phyloP scores from a whole-genome alignment of 129 eudicot genomes.

The Flaveria bidentis region DNA sequence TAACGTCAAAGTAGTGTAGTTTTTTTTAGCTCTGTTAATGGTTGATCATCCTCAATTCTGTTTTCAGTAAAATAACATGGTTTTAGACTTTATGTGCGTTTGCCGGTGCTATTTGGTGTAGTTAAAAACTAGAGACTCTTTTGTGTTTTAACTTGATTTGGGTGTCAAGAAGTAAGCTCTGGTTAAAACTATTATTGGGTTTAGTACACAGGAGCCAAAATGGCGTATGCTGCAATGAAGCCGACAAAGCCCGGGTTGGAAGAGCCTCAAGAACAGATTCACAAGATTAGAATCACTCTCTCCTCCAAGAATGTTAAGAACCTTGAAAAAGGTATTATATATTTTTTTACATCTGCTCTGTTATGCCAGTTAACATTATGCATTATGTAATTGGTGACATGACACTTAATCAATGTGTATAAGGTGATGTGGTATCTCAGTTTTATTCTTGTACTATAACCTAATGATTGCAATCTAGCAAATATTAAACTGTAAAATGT shows the following conservation, averaged over 20 bases:
- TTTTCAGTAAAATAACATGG: neutral
- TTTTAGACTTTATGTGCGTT: neutral
- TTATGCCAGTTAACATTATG: neutral
- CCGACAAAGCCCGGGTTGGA: conserved; percentile 81
- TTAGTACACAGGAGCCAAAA: conserved; percentile 16
- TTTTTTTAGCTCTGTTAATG: neutral
- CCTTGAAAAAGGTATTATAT: conserved; percentile 72
- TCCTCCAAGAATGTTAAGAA: conserved; percentile 89
- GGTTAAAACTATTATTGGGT: neutral
- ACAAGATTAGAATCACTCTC: conserved; percentile 91
- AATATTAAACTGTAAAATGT: neutral
- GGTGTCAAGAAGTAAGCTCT: neutral
- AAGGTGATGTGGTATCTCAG: neutral
- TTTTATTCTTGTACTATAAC: neutral
- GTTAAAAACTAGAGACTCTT: neutral
- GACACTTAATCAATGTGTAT: neutral
- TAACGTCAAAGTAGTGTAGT: neutral
- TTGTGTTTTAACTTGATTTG: neutral
- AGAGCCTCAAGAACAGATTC: conserved; percentile 67
- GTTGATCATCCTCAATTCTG: neutral
- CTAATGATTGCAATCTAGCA: neutral
- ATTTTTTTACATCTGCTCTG: neutral
- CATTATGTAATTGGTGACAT: neutral
- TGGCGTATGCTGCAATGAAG: conserved; percentile 90
- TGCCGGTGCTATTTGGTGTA: neutral